These are phyloP conservation scores for Artomyces pyxidatus DNA, from an alignment of 768 basidiomycete genomes.

Conservation along the genomic window DNA sequence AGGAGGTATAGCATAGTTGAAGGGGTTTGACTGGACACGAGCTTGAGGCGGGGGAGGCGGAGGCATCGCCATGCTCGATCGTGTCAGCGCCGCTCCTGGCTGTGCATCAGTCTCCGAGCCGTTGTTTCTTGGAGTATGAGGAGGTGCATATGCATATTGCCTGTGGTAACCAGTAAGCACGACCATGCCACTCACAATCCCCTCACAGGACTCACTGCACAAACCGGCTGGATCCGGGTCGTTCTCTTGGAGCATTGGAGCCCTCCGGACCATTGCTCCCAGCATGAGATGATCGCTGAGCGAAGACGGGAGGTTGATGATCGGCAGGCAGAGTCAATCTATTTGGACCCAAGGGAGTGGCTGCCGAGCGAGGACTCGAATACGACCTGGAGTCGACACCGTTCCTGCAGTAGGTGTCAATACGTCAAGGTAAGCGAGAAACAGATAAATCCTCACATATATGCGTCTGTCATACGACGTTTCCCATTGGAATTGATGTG, in stretches of 20 bases:
- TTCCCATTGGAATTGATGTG: constrained; percentile 53
- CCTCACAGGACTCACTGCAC: constrained; percentile 31
- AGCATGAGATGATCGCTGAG: constrained; percentile 17
- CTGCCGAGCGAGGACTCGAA: constrained; percentile 56
- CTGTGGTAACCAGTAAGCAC: constrained; percentile 26
- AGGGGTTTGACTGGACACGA: neutral
- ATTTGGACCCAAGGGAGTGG: constrained; percentile 49
- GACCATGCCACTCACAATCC: neutral
- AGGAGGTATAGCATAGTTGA: neutral
- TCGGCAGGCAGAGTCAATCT: constrained; percentile 61
- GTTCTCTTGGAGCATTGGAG: constrained; percentile 18
- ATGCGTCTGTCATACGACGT: constrained; percentile 42
- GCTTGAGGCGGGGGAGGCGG: constrained; percentile 41
- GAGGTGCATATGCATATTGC: constrained; percentile 58
- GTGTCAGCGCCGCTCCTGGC: constrained; percentile 16
- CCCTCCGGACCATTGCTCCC: neutral
- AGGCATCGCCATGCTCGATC: constrained; percentile 32
- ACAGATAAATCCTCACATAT: constrained; percentile 29
- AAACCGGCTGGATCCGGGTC: constrained; percentile 45
- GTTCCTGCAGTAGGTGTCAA: neutral
- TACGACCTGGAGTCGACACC: constrained; percentile 3
- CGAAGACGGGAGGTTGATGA: constrained; percentile 42
- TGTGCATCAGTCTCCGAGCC: constrained; percentile 22
- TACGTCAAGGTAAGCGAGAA: neutral
- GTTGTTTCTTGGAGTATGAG: constrained; percentile 35